Evolutionary conservation across 768 basidiomycete species (phyloP), one percentile per base, ranked within the genome.

Genomic region (Dacryopinax spathularia): DNA sequence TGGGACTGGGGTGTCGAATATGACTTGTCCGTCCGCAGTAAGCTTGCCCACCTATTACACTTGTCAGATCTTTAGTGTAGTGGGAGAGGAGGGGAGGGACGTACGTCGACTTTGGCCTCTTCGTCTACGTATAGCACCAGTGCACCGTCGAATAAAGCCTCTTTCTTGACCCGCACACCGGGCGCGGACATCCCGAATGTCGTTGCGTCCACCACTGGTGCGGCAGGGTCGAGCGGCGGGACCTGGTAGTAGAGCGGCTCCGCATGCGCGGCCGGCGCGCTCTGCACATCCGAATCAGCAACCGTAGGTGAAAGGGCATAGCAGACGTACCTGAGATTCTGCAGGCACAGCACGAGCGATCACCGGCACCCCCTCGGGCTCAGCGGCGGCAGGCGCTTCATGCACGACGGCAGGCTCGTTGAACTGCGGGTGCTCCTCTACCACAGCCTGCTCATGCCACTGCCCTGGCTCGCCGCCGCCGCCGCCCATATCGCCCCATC

Each of bases 231-330:
- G 25, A 56, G 48, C 29, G 48, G 48, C 48, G 48, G 48, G 13
- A 56, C 48, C 31, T 56, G 48, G 48, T 56, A 56, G 48, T 56
- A 56, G 5, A 56, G 48, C 48, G 48, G 48, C 18, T 56, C 48
- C 2, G 10, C 25, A 22, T 22, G 13, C 4, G 48, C 43, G 43
- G 43, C 43, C 6, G 10, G 25, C 29, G 12, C 13, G 7, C 25
- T 7, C 48, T 56, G 48, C 48, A 29, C 25, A 6, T 7, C 7
- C 25, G 39, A 15, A 18, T 56, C 48, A 56, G 48, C 31, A 56
- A 9, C 15, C 15, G 25, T 29, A 29, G 7, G 6, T 3, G 18
- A 18, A 27, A 29, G 13, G 18, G 48, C 39, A 18, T 41, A 41
- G 18, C 39, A 29, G 48, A 7, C 12, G 48, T 29, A 15, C 48